phyloP scores from a whole-genome alignment of 371 early-diverging fungal genomes.

The Mortierella sp. region DNA sequence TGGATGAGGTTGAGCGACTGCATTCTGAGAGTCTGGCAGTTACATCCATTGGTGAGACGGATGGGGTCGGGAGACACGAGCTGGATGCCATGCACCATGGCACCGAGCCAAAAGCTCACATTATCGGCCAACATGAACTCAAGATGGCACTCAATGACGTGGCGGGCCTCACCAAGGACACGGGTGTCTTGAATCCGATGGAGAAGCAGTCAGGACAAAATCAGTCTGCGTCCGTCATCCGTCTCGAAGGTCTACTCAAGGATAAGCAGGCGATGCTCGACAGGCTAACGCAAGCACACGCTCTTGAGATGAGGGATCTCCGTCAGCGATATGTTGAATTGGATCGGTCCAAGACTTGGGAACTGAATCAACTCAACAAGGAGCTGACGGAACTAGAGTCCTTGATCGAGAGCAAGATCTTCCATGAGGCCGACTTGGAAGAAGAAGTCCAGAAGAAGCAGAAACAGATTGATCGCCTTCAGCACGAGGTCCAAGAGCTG shows the following conservation, averaged over 20 bases:
- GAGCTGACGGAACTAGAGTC: slow-evolving; percentile 76
- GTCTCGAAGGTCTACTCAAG: slow-evolving; percentile 53
- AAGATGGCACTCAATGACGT: slow-evolving; percentile 35
- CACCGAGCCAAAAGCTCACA: slow-evolving; percentile 43
- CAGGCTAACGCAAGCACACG: slow-evolving; percentile 57
- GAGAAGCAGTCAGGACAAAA: slow-evolving; percentile 38
- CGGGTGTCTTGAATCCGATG: slow-evolving; percentile 9
- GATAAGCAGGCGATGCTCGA: slow-evolving; percentile 65
- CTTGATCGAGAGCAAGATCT: slow-evolving; percentile 78
- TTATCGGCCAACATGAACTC: slow-evolving; percentile 30
- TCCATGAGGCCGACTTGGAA: slow-evolving; percentile 77
- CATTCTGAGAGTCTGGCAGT: slow-evolving; percentile 66
- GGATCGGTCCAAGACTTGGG: slow-evolving; percentile 66
- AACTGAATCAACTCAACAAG: slow-evolving; percentile 64
- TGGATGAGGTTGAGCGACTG: slow-evolving; percentile 81
- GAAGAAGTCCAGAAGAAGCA: slow-evolving; percentile 67
- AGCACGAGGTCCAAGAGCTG: slow-evolving; percentile 60
- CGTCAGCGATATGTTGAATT: slow-evolving; percentile 62
- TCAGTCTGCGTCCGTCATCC: slow-evolving; percentile 36
- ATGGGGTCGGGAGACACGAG: slow-evolving; percentile 23
- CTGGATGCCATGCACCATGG: slow-evolving; percentile 34
- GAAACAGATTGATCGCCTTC: slow-evolving; percentile 59
- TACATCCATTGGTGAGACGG: slow-evolving; percentile 52
- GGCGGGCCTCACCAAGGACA: slow-evolving; percentile 25
- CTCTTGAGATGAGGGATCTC: slow-evolving; percentile 62